Evolutionary conservation across 306 rosid genomes (phyloP).

Genomic region (Corylus heterophylla): DNA sequence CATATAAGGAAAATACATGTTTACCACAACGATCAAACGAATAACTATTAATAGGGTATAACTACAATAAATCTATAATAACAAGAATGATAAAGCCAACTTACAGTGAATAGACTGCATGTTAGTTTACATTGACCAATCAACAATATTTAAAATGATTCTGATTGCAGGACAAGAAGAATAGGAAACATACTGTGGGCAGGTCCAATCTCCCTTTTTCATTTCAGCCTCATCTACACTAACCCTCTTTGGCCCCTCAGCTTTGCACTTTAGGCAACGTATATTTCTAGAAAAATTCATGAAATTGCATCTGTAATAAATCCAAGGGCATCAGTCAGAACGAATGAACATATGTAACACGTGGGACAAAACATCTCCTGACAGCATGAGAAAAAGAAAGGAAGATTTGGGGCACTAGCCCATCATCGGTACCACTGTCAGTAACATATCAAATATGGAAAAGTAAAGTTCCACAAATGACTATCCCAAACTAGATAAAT

Average conservation of each 20-base stretch:
- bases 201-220: constrained; percentile 93
- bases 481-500: not conserved
- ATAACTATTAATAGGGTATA: not conserved
- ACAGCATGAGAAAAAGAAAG: constrained; percentile 1
- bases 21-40: not conserved
- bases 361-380: constrained; percentile 23
- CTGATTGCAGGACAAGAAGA: not conserved
- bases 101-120: not conserved
- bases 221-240: constrained; percentile 36
- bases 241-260: constrained; percentile 54
- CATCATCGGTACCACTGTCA: not conserved
- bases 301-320: constrained; percentile 74
- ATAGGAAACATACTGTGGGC: constrained; percentile 57
- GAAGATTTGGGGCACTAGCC: not conserved
- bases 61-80: not conserved
- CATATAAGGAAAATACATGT: not conserved
- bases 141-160: not conserved
- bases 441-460: not conserved
- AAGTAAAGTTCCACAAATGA: not conserved
- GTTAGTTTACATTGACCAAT: not conserved
- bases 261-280: constrained; percentile 67
- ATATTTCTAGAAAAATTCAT: constrained; percentile 75
- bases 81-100: no score
- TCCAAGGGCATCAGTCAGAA: constrained; percentile 31
- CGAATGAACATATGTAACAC: constrained; percentile 1